Base-by-base conservation (phyloP, 106 monocot genomes). In the Dioscorea alata region DNA sequence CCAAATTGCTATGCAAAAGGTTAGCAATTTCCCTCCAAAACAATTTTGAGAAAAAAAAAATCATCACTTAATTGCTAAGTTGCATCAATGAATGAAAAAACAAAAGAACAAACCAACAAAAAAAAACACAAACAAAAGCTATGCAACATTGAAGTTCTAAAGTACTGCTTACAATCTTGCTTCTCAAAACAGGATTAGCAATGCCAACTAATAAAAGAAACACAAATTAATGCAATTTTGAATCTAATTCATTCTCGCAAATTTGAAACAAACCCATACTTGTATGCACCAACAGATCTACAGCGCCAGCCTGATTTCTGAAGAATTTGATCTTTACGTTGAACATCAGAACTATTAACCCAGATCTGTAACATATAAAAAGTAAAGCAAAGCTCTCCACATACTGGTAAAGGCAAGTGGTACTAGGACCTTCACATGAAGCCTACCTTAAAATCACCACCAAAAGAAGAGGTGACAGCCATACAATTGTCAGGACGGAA, bases 211-310 rank as follows among this genome's bases (percentile, higher is more conserved):
- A 42, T 42, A 42, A 42, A 42, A 0, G 5, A 0, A 10, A 42
- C 2, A 42, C 42, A 42, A 42, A 42, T 42, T 42, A 42, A 0
- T 42, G 42, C 10, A 42, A 10, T 8, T 2, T 42, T 8, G 42
- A 42, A 42, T 42, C 10, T 42, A 42, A 42, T 10, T 42, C 42
- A 42, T 42, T 42, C 10, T 42, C 10, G 42, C 42, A 42, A 42
- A 42, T 42, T 42, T 42, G 42, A 6, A 42, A 42, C 42, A 54
- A 57, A 69, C 42, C 10, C 42, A 18, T 87, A 96, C 97, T 85
- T 97, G 89, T 92, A 97, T 50, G 97, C 89, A 65, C 97, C 97
- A 81, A 97, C 82, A 65, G 92, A 89, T 75, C 85, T 86, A 74
- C 97, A 97, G 81, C 78, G 82, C 97, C 97, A 97, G 68, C 89